Percentiles rank a stretch among this genome's conserved stretches.
Conservation (phyloP, 441 rosid genomes). For the Erodium chrysanthum region DNA sequence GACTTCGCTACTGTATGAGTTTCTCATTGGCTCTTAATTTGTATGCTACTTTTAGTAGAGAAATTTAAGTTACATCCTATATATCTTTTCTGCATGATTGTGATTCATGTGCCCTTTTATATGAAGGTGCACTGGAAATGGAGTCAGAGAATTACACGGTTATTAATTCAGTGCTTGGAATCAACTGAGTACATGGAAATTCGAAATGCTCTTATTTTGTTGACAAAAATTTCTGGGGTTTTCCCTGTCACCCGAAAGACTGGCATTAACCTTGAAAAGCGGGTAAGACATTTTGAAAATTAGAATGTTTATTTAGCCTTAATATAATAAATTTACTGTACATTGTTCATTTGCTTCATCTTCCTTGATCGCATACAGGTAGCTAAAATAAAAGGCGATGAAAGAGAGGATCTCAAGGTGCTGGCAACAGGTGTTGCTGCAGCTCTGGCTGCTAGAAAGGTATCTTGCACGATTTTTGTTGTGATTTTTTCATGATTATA, state of each 20-base stretch:
- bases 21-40: not conserved
- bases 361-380: slow-evolving; percentile 42
- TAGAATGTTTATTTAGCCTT: slow-evolving; percentile 10
- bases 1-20: not conserved
- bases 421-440: slow-evolving; percentile 99
- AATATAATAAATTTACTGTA: slow-evolving; percentile 8
- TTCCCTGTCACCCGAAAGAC: slow-evolving; percentile 96
- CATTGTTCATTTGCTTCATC: slow-evolving; percentile 11
- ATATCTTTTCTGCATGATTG: not conserved
- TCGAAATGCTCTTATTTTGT: slow-evolving; percentile 86
- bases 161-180: slow-evolving; percentile 93
- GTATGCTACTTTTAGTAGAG: not conserved
- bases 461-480: slow-evolving; percentile 21
- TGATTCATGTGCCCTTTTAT: slow-evolving; percentile 20
- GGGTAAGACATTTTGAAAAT: slow-evolving; percentile 40
- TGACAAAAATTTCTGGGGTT: slow-evolving; percentile 89
- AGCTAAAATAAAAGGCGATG: slow-evolving; percentile 85
- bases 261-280: slow-evolving; percentile 97
- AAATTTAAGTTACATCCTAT: not conserved
- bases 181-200: slow-evolving; percentile 98
- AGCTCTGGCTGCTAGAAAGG: slow-evolving; percentile 97
- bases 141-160: slow-evolving; percentile 92
- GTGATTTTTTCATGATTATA: not conserved
- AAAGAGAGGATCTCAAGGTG: slow-evolving; percentile 98
- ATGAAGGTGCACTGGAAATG: slow-evolving; percentile 98